These are phyloP conservation scores for Herpetomonas samuelpessoai DNA, from an alignment of 208 protist species.

Conservation along the genomic window DNA sequence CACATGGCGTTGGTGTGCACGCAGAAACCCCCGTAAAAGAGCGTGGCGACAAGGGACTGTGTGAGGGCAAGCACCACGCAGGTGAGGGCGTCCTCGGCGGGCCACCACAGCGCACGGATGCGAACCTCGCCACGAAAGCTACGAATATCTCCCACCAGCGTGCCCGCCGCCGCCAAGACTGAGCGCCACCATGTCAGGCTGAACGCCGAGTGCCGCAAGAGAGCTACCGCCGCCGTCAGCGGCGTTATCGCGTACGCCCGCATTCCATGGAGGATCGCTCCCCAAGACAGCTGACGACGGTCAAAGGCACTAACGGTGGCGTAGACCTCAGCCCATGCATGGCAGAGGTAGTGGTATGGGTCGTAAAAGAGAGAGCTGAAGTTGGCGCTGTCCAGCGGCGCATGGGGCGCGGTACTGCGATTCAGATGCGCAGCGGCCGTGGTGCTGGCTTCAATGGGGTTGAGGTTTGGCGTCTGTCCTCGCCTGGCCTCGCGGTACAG, in stretches of 20 bases:
- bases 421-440: no score
- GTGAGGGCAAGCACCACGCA: neutral
- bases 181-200: neutral
- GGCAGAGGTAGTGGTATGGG: neutral
- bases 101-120: neutral
- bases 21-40: slow-evolving; percentile 19
- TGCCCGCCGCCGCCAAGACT: neutral
- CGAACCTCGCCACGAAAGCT: neutral
- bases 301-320: no score
- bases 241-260: neutral
- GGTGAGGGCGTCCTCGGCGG: neutral
- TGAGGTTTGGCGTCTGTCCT: neutral
- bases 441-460: neutral
- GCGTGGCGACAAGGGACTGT: slow-evolving; percentile 17
- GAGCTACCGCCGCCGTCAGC: no score
- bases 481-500: neutral
- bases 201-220: neutral
- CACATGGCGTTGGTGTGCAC: slow-evolving; percentile 15
- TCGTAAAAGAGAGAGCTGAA: neutral
- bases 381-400: no score
- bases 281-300: neutral
- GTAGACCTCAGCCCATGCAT: neutral
- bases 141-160: neutral
- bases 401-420: neutral
- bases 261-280: neutral